Base-by-base conservation (phyloP, 1,284 basidiomycete species). In the Mycosarcoma maydis region DNA sequence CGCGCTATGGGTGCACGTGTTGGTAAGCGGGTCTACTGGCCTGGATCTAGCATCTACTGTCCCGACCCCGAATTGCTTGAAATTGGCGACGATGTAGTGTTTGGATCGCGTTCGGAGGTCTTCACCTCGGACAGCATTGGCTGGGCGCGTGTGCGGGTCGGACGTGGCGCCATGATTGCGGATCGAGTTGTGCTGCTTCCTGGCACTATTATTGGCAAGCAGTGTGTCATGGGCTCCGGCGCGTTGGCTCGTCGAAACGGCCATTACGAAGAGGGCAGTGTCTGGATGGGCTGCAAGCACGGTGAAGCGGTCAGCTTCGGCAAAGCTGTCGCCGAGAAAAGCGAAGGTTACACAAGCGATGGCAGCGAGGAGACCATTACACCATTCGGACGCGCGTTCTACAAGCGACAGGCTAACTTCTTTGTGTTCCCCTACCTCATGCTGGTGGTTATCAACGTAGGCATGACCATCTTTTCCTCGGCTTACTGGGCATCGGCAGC, bases 271-370 rank as follows among this genome's bases (percentile, higher is more conserved):
- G 80, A 81, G 50, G 61, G 74, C 43, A 77, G 77, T 16, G 80
- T 81, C 13, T 81, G 80, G 80, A 81, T 81, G 80, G 80, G 80
- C 22, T 65, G 71, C 43, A 81, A 81, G 74, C 80, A 81, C 36
- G 80, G 80, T 40, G 77, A 80, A 55, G 80, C 80, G 10, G 80
- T 81, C 66, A 79, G 76, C 64, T 81, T 81, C 39, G 80, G 80
- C 32, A 76, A 76, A 44, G 71, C 73, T 3, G 59, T 66, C 0
- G 51, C 58, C 20, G 77, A 77, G 32, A 76, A 72, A 23, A 75
- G 57, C 40, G 70, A 80, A 36, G 68, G 50, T 4, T 16, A 51
- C 17, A 40, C 45, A 24, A 53, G 43, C 41, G 61, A 60, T 17
- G 48, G 39, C 33, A 70, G 71, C 14, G 74, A 78, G 41, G 77